Evolutionary conservation across 2,329 filamentous ascomycete species (phyloP).

Genomic region (Penicillium sp.): DNA sequence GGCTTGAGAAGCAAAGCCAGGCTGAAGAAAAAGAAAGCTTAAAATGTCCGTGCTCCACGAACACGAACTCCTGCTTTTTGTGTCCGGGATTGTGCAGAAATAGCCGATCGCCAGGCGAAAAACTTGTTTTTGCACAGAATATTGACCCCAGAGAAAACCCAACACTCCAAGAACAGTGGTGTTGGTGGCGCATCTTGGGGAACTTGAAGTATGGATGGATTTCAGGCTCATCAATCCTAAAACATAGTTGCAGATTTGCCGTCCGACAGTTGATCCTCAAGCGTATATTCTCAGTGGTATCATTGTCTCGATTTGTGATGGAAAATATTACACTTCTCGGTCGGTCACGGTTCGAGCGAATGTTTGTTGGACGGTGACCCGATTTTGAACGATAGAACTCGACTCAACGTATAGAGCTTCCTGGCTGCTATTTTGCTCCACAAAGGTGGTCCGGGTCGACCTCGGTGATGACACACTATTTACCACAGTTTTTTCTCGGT

Average conservation of each 20-base stretch:
- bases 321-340: neutral
- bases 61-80: neutral
- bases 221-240: neutral
- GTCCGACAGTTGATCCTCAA: neutral
- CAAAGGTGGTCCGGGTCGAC: neutral
- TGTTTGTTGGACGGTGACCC: conserved; percentile 14
- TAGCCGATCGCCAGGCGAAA: neutral
- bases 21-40: neutral
- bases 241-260: neutral
- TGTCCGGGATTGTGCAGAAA: neutral
- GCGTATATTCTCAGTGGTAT: neutral
- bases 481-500: conserved; percentile 1
- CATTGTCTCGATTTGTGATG: neutral
- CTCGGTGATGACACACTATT: conserved; percentile 8
- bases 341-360: conserved; percentile 9
- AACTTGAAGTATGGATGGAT: no score
- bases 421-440: conserved; percentile 10
- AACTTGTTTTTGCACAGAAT: neutral
- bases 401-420: conserved; percentile 11
- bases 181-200: no score
- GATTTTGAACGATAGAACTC: neutral
- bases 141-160: neutral
- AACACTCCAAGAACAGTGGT: no score
- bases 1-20: neutral
- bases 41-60: neutral